A percentile compares a stretch with the other conserved stretches of the same genome.
Evolutionary conservation across 2,329 filamentous ascomycete genomes (phyloP).

Genomic region (Aspergillus sp.): DNA sequence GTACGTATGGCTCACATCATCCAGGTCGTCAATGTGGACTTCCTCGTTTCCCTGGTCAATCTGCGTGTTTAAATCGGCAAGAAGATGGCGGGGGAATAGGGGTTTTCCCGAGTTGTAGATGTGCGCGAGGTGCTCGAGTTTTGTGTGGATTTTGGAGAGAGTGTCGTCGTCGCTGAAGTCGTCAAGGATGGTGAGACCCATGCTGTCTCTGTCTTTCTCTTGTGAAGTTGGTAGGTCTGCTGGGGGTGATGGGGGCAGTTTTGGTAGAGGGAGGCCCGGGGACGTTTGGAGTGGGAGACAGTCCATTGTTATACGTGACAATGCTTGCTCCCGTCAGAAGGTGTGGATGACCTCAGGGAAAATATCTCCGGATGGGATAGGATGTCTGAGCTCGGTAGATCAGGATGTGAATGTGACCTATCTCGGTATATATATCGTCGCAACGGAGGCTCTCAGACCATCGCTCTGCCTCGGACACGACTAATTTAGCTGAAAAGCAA

Average conservation of each 20-base stretch:
- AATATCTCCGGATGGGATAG: not conserved
- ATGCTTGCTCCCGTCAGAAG: not conserved
- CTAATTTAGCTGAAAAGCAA: not conserved
- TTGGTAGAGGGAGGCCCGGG: not conserved
- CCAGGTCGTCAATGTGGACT: conserved; percentile 17
- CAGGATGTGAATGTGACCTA: not conserved
- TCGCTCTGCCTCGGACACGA: not conserved
- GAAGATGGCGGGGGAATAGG: conserved; percentile 22
- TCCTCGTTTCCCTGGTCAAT: conserved; percentile 18
- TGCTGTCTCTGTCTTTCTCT: not conserved
- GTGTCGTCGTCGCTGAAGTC: conserved; percentile 10
- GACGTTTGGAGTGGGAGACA: not conserved
- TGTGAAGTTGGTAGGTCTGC: not conserved
- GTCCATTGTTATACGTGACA: not conserved
- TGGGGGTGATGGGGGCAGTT: not conserved
- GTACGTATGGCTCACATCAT: conserved; percentile 15
- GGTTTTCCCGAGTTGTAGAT: conserved; percentile 21
- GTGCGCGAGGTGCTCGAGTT: conserved; percentile 17
- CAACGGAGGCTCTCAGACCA: not conserved
- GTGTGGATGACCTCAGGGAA: not conserved
- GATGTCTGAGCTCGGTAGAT: not conserved
- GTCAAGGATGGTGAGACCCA: not conserved
- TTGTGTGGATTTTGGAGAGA: conserved; percentile 10
- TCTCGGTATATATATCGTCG: not conserved
- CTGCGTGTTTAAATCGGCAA: conserved; percentile 18